phyloP scores from a whole-genome alignment of 495 filamentous ascomycete genomes.

The Tuber microsphaerosporum region DNA sequence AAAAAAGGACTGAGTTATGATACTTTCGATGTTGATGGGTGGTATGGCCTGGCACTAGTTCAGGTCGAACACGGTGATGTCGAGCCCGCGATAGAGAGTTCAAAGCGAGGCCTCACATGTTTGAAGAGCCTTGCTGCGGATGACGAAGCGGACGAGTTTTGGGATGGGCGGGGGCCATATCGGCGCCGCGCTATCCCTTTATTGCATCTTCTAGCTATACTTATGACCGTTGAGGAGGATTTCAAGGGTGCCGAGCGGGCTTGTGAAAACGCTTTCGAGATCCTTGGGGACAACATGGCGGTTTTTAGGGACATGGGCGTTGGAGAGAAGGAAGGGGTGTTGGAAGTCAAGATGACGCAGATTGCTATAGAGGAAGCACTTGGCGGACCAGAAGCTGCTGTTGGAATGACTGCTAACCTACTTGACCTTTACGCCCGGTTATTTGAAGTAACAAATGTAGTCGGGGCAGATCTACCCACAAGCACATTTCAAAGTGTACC shows the following conservation, averaged over 20 bases:
- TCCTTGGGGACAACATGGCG: conserved; percentile 48
- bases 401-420: conserved; percentile 77
- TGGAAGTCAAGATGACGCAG: conserved; percentile 93
- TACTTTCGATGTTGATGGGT: conserved; percentile 60
- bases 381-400: conserved; percentile 73
- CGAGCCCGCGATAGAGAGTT: conserved; percentile 65
- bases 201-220: conserved; percentile 82
- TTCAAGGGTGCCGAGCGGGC: conserved; percentile 70
- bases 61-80: conserved; percentile 78
- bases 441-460: conserved; percentile 50
- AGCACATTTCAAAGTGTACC: conserved; percentile 29
- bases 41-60: conserved; percentile 70
- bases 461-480: conserved; percentile 13
- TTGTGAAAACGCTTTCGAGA: conserved; percentile 83
- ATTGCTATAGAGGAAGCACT: conserved; percentile 73
- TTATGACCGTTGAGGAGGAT: conserved; percentile 78
- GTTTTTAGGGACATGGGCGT: conserved; percentile 35
- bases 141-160: conserved; percentile 25
- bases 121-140: conserved; percentile 25
- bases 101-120: conserved; percentile 56
- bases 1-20: conserved; percentile 65
- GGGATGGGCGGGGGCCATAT: conserved; percentile 43
- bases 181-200: conserved; percentile 55
- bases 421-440: conserved; percentile 69
- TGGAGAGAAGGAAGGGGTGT: conserved; percentile 27